A percentile compares a stretch with the other conserved stretches of the same genome.
phyloP scores from a whole-genome alignment of 2,329 filamentous ascomycete species.

The Domatiomyces globalis region DNA sequence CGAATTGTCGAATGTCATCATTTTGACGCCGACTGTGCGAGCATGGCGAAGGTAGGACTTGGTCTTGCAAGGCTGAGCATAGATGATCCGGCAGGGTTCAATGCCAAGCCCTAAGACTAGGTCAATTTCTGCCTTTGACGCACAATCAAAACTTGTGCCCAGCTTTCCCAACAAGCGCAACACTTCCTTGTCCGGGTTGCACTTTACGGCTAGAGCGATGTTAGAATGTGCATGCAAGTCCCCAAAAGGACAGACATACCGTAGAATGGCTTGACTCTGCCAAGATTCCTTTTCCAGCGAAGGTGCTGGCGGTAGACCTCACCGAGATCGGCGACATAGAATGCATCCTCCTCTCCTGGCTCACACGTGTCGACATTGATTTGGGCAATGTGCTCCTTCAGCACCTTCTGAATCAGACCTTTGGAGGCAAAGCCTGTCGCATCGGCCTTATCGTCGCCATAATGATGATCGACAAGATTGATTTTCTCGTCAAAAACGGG shows the following conservation, averaged over 20 bases:
- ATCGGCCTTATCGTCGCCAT: conserved; percentile 35
- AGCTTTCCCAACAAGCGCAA: conserved; percentile 74
- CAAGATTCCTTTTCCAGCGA: conserved; percentile 90
- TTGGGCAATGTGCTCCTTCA: conserved; percentile 69
- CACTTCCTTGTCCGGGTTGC: conserved; percentile 86
- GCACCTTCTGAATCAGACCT: conserved; percentile 69
- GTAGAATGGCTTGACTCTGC: conserved; percentile 90
- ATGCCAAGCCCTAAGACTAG: conserved; percentile 72
- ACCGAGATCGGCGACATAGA: conserved; percentile 95
- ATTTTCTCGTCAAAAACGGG: conserved; percentile 18
- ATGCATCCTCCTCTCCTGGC: conserved; percentile 88
- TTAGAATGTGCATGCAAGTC: conserved; percentile 3
- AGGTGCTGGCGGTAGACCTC: conserved; percentile 98
- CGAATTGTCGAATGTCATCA: conserved; percentile 98
- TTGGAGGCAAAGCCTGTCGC: conserved; percentile 44
- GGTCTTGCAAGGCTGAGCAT: conserved; percentile 98
- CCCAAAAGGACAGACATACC: conserved; percentile 42
- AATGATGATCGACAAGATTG: conserved; percentile 26
- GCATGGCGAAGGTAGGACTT: conserved; percentile 94
- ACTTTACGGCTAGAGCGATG: conserved; percentile 66
- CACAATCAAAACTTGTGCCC: conserved; percentile 94
- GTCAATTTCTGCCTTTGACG: conserved; percentile 94
- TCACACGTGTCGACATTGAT: conserved; percentile 81
- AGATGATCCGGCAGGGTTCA: conserved; percentile 85
- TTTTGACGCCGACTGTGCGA: conserved; percentile 67